Base-by-base conservation (phyloP, 345 rosid genomes). In the Rhizophora mangle region DNA sequence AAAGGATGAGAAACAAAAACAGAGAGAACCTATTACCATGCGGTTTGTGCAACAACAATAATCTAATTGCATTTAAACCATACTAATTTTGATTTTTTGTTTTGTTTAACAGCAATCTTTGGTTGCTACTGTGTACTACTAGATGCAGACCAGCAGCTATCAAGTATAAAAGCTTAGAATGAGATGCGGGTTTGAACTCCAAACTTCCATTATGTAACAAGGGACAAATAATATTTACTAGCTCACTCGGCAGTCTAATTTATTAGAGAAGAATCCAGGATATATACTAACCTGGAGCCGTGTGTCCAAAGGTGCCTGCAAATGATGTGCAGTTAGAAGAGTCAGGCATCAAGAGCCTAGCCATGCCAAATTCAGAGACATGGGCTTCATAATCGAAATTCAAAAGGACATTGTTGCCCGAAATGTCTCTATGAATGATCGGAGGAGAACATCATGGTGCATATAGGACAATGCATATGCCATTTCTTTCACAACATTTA, bases 381-480 rank as follows among this genome's bases (percentile, higher is more conserved):
- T 68, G 71, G 34, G 71, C 71, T 31, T 68, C 71, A 11, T 34
- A 68, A 8, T 68, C 46, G 11, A 46, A 27, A 46, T 68, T 46
- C 64, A 68, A 59, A 2, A 68, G 64, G 60, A 58, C 64, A 46
- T 68, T 68, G 5, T 43, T 59, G 36, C 63, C 57, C 1, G 54
- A 67, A 37, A 67, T 56, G 54, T 67, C 70, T 67, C 63, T 20
- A 26, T 68, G 72, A 59, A 68, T 59, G 13, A 68, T 68, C 13
- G 64, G 57, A 20, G 72, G 64, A 59, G 43, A 39, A 57, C 72
- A 68, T 68, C 72, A 13, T 68, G 72, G 57, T 68, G 72, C 72
- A 68, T 46, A 22, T 68, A 57, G 55, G 37, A 30, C 39, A 68
- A 37, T 19, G 71, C 63, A 26, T 19, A 37, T 36, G 71, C 71